Conservation (phyloP, 176 grass and related monocot species). For the Olyra latifolia region DNA sequence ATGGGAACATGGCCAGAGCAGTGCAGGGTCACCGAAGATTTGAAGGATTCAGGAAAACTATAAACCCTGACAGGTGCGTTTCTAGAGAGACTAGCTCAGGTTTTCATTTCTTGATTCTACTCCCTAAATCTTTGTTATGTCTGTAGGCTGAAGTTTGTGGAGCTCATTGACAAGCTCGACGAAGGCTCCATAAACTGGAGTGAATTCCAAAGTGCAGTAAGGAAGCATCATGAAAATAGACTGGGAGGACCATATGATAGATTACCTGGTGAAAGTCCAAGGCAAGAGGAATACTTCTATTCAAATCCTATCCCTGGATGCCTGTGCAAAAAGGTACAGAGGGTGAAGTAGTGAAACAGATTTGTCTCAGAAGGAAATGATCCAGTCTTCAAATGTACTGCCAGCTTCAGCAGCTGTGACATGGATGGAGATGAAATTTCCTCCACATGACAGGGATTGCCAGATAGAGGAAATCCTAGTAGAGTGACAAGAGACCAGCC, state of each 20-base stretch:
- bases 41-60: conserved; percentile 72
- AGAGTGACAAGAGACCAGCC: conserved; percentile 28
- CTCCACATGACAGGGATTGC: conserved; percentile 22
- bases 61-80: conserved; percentile 68
- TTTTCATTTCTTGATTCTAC: neutral
- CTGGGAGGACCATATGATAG: conserved; percentile 70
- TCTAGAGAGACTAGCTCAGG: neutral
- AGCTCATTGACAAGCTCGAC: conserved; percentile 60
- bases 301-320: conserved; percentile 69
- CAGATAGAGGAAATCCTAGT: neutral
- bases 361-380: neutral
- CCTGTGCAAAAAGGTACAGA: conserved; percentile 49
- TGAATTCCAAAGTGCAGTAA: conserved; percentile 52
- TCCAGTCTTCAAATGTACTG: conserved; percentile 16
- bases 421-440: conserved; percentile 28
- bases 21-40: conserved; percentile 72
- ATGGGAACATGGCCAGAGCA: conserved; percentile 90
- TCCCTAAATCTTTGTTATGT: neutral
- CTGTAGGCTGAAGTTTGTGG: conserved; percentile 60
- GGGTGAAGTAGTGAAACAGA: conserved; percentile 28
- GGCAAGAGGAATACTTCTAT: conserved; percentile 70
- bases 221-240: conserved; percentile 45
- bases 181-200: conserved; percentile 42
- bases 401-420: conserved; percentile 16
- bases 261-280: conserved; percentile 38